Evolutionary conservation across 805 yeast genomes (phyloP).

Genomic region (Aciculoconidium aculeatum): DNA sequence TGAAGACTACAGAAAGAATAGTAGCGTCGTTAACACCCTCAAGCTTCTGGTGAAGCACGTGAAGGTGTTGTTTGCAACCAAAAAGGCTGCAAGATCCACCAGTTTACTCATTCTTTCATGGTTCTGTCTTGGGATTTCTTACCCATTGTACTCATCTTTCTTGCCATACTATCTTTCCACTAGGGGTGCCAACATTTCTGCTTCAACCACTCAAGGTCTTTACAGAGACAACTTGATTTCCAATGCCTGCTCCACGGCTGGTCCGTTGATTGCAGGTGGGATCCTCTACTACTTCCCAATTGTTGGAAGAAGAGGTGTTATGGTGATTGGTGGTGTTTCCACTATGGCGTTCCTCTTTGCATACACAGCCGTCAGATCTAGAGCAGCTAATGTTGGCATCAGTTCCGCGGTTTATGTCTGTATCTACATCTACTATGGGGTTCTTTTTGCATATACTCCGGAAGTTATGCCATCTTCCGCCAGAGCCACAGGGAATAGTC

Average conservation of each 20-base stretch:
- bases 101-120: not conserved
- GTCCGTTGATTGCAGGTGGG: slow-evolving; percentile 45
- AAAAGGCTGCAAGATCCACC: not conserved
- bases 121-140: slow-evolving; percentile 3
- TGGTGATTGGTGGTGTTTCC: slow-evolving; percentile 7
- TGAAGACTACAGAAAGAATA: not conserved
- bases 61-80: not conserved
- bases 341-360: slow-evolving; percentile 10
- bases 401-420: slow-evolving; percentile 7
- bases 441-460: slow-evolving; percentile 24
- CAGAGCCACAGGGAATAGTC: slow-evolving; percentile 26
- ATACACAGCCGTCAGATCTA: slow-evolving; percentile 7
- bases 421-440: slow-evolving; percentile 9
- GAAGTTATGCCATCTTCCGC: slow-evolving; percentile 25
- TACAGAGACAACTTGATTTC: slow-evolving; percentile 44
- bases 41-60: not conserved
- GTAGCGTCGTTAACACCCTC: not conserved
- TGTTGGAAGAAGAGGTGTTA: slow-evolving; percentile 8
- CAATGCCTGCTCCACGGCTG: slow-evolving; percentile 40
- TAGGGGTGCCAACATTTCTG: slow-evolving; percentile 24
- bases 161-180: slow-evolving; percentile 1
- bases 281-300: slow-evolving; percentile 7
- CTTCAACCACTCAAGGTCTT: slow-evolving; percentile 27
- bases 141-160: slow-evolving; percentile 1
- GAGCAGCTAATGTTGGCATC: slow-evolving; percentile 6